Base-by-base conservation (phyloP, 768 basidiomycete genomes). In the Hericium erinaceus region DNA sequence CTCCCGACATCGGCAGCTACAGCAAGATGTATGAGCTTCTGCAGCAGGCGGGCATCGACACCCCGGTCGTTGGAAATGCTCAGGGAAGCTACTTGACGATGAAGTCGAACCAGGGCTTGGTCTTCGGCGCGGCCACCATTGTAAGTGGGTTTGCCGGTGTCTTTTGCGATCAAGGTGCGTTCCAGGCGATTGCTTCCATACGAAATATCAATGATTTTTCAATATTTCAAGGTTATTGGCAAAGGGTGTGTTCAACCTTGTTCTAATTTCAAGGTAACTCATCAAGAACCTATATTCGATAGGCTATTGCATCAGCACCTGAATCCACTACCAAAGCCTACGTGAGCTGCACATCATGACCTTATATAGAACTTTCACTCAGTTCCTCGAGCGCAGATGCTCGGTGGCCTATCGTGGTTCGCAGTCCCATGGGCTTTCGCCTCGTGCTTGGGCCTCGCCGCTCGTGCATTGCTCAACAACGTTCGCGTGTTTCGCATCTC, bases 351-450 rank as follows among this genome's bases (percentile, higher is more conserved):
- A 16, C 22, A 1, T 6, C 22, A 26, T 1, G 11, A 28, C 37
- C 16, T 38, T 18, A 39, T 28, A 28, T 26, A 28, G 2, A 3
- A 39, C 24, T 39, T 9, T 20, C 8, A 8, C 44, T 6, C 18
- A 11, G 22, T 37, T 22, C 37, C 6, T 39, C 33, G 54, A 8
- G 59, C 50, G 16, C 60, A 80, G 75, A 79, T 82, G 74, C 70
- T 82, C 33, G 81, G 82, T 3, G 81, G 80, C 5, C 64, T 82
- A 37, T 80, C 80, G 1, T 82, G 81, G 81, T 78, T 80, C 54
- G 75, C 77, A 4, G 75, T 79, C n/a, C 79, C 79, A 12, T 80
- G 77, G 64, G 75, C 73, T 0, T 78, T 80, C 58, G 78, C 73
- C 8, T 77, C 77, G 4, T 74, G 74, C 48, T 69, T 79, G 54